These are phyloP conservation scores for Flaveria robusta DNA, from an alignment of 129 eudicot species.

Conservation along the genomic window DNA sequence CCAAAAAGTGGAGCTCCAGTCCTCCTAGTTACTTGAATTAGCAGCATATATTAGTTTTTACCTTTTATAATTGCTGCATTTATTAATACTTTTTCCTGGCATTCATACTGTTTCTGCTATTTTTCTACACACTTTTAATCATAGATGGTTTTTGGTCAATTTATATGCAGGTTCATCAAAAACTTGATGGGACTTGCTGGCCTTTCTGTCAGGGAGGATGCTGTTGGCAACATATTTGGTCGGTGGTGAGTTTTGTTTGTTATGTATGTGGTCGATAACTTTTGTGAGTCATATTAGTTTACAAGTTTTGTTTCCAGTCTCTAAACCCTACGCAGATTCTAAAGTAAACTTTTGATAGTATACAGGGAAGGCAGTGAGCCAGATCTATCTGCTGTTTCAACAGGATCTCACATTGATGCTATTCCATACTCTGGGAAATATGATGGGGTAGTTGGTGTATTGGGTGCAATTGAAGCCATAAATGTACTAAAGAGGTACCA, in stretches of 20 bases:
- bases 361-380: slow-evolving; percentile 86
- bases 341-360: slow-evolving; percentile 29
- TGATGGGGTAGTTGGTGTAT: slow-evolving; percentile 94
- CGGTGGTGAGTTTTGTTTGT: slow-evolving; percentile 69
- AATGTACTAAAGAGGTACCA: slow-evolving; percentile 75
- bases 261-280: background rate
- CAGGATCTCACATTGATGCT: slow-evolving; percentile 97
- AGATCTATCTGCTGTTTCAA: slow-evolving; percentile 65
- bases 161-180: slow-evolving; percentile 63
- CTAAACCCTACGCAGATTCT: background rate
- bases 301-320: background rate
- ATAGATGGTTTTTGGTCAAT: slow-evolving; percentile 6
- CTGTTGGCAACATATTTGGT: slow-evolving; percentile 95
- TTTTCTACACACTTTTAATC: background rate
- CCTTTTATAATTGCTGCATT: background rate
- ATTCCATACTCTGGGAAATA: slow-evolving; percentile 98
- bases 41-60: too few species aligned
- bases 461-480: slow-evolving; percentile 97
- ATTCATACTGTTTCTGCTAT: background rate
- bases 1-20: too few species aligned
- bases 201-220: slow-evolving; percentile 91
- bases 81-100: background rate
- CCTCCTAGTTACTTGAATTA: too few species aligned
- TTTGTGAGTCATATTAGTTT: too few species aligned
- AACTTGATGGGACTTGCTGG: slow-evolving; percentile 81